Evolutionary conservation across 1,284 basidiomycete genomes (phyloP), one percentile per base, ranked within the genome.

Genomic region (Rhodotorula sp.): DNA sequence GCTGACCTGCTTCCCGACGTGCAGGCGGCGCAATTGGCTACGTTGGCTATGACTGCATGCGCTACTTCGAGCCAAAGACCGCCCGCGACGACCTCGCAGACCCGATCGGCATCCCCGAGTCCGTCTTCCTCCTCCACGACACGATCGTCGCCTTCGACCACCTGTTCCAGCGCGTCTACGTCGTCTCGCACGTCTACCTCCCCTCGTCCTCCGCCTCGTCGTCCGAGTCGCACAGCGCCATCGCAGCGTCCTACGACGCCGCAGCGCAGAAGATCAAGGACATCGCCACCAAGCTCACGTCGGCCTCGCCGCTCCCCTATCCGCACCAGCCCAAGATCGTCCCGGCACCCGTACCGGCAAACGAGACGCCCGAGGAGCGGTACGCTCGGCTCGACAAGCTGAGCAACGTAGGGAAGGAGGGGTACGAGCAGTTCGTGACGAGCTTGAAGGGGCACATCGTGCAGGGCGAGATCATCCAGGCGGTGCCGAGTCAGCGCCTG

Each of bases 381-480:
- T 63, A 63, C 44, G 44, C 44, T 25, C 62, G 62, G 5, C 27
- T 63, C n/a, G 62, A 63, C 53, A 55, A 63, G 62, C 54, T 63
- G 25, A 94, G 91, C 57, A 99, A 99, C 80, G 93, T 99, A 49
- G 97, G 97, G 25, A 92, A 93, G 82, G 87, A 85, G 50, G 97
- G 97, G 0, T 99, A 99, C 83, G 90, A 98, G 81, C 83, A 83
- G 7, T 97, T 97, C 79, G 97, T 99, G 25, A 94, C 93, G 53
- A 88, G 86, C 69, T 85, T 99, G 71, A 97, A 98, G 84, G 86
- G 97, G 80, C 92, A 94, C 80, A 97, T 99, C 68, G 86, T 97
- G 71, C 90, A 91, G 61, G 97, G 97, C 53, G 93, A 99, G 82
- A 98, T 99, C 80, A 99, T 99, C 79, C 97, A 99, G 82, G 97